Evolutionary conservation across 805 yeast genomes (phyloP).

Genomic region (Wickerhamomyces hampshirensis): DNA sequence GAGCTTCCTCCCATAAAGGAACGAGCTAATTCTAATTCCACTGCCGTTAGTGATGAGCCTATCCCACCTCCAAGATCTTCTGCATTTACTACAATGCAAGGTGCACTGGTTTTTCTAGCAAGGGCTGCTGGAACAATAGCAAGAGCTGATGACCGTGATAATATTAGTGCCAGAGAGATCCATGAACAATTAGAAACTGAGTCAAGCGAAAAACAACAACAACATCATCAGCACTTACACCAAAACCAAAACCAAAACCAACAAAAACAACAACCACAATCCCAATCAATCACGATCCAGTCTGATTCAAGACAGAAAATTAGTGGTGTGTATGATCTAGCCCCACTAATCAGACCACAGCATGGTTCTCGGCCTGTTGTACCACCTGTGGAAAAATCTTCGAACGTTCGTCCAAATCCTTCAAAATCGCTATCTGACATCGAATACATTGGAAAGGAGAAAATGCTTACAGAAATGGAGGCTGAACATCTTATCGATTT

Average conservation of each 20-base stretch:
- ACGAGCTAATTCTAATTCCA: conserved; percentile 10
- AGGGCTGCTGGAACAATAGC: conserved; percentile 78
- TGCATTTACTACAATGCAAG: conserved; percentile 36
- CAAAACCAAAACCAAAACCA: no score
- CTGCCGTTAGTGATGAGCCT: conserved; percentile 12
- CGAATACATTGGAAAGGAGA: conserved; percentile 56
- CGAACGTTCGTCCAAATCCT: conserved; percentile 29
- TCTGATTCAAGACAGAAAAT: no score
- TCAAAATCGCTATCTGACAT: conserved; percentile 46
- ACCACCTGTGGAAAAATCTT: conserved; percentile 29
- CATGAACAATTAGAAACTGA: conserved; percentile 43
- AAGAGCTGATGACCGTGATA: conserved; percentile 59
- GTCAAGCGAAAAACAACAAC: conserved; percentile 4
- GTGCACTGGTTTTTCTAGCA: conserved; percentile 69
- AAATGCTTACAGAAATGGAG: conserved; percentile 57
- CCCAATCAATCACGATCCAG: no score
- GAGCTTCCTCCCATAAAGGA: conserved; percentile 4
- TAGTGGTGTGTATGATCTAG: no score
- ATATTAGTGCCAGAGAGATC: conserved; percentile 46
- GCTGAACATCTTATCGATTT: conserved; percentile 52
- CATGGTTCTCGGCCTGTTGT: conserved; percentile 21
- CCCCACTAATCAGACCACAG: conserved; percentile 23
- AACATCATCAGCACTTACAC: neutral
- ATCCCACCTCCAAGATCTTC: conserved; percentile 21
- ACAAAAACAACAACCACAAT: neutral